Evolutionary conservation across 805 yeast species (phyloP).

Genomic region (Kodamaea sagamina): DNA sequence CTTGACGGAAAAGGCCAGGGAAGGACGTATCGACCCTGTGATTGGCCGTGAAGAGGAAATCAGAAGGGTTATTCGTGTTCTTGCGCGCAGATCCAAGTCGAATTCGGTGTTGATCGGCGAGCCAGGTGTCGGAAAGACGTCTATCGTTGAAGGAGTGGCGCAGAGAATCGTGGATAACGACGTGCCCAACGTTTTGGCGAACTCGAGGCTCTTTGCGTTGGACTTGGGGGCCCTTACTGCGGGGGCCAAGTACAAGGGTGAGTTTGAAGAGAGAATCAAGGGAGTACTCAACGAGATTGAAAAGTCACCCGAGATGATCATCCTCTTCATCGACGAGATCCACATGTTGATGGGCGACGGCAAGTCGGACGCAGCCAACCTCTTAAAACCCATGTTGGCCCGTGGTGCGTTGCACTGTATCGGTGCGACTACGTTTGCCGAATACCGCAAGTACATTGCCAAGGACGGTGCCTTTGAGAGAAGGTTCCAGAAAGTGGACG

Average conservation of each 20-base stretch:
- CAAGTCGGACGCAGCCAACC: constrained; percentile 93
- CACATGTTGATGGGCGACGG: constrained; percentile 99
- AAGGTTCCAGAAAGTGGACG: constrained; percentile 96
- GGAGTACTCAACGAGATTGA: constrained; percentile 95
- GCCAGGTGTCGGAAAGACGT: constrained; percentile 99
- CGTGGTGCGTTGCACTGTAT: constrained; percentile 95
- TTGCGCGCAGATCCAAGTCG: constrained; percentile 96
- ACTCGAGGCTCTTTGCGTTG: constrained; percentile 78
- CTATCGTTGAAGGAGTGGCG: constrained; percentile 98
- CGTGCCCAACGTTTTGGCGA: constrained; percentile 84
- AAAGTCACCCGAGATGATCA: constrained; percentile 79
- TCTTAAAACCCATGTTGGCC: constrained; percentile 95
- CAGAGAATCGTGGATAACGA: constrained; percentile 95
- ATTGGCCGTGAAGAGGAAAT: constrained; percentile 99
- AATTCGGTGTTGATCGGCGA: constrained; percentile 97
- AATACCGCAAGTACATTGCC: constrained; percentile 88
- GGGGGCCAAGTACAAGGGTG: constrained; percentile 98
- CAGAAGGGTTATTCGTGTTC: constrained; percentile 88
- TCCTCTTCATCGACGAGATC: constrained; percentile 94
- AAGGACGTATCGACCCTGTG: constrained; percentile 96
- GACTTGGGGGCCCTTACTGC: constrained; percentile 97
- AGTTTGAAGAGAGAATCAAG: constrained; percentile 95
- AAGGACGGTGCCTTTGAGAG: constrained; percentile 99
- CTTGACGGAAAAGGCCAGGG: constrained; percentile 88
- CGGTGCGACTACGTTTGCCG: constrained; percentile 96